phyloP scores from a whole-genome alignment of 306 rosid genomes.

The Fragaria iinumae region DNA sequence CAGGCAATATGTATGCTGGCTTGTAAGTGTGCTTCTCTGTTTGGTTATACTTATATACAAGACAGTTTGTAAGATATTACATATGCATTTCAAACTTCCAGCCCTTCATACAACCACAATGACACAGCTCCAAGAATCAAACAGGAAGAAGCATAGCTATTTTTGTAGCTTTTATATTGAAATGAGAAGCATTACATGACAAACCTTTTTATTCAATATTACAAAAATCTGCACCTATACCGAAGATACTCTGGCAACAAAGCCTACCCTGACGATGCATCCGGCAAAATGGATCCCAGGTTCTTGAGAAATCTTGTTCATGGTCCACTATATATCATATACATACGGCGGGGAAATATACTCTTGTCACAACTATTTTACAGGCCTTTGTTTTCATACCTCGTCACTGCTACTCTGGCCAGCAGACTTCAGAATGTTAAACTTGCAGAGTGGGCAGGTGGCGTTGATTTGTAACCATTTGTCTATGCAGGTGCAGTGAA shows the following conservation, averaged over 20 bases:
- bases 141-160: background rate
- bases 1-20: background rate
- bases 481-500: slow-evolving; percentile 84
- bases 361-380: background rate
- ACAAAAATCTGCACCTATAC: slow-evolving; percentile 2
- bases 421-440: slow-evolving; percentile 53
- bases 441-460: slow-evolving; percentile 94
- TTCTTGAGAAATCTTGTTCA: background rate
- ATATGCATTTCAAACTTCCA: background rate
- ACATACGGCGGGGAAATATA: background rate
- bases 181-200: background rate
- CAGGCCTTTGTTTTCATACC: slow-evolving; percentile 34
- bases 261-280: slow-evolving; percentile 11
- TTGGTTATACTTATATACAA: background rate
- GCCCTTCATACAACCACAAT: background rate
- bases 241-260: background rate
- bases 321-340: slow-evolving; percentile 4
- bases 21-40: background rate
- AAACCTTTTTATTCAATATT: background rate
- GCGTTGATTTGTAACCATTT: slow-evolving; percentile 87
- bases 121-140: background rate
- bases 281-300: background rate
- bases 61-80: background rate
- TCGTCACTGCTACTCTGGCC: slow-evolving; percentile 35
- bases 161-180: background rate